phyloP scores from a whole-genome alignment of 306 rosid genomes.

The Rosa multiflora region DNA sequence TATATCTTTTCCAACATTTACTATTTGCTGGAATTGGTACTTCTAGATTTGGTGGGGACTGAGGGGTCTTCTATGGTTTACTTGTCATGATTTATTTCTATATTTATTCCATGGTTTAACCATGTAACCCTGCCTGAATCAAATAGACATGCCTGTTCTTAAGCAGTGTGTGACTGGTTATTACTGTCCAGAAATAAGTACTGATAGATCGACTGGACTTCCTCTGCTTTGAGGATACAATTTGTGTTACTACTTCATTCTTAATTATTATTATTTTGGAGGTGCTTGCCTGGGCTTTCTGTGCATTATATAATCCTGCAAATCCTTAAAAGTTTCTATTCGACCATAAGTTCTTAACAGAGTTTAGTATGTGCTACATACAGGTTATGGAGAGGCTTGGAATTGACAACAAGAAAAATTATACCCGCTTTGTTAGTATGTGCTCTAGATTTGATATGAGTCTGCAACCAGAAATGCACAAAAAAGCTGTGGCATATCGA shows the following conservation, averaged over 20 bases:
- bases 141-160: slow-evolving; percentile 9
- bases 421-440: slow-evolving; percentile 56
- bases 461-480: slow-evolving; percentile 63
- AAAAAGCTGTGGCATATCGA: slow-evolving; percentile 56
- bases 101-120: neutral
- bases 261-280: no score
- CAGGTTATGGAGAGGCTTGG: slow-evolving; percentile 81
- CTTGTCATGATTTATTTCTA: neutral
- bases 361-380: slow-evolving; percentile 25
- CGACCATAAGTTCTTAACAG: slow-evolving; percentile 17
- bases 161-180: neutral
- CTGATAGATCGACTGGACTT: neutral
- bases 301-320: slow-evolving; percentile 14
- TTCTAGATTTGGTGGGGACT: neutral
- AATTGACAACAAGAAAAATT: slow-evolving; percentile 69
- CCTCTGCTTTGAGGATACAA: neutral
- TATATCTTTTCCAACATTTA: neutral
- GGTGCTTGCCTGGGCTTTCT: slow-evolving; percentile 17
- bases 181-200: neutral
- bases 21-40: neutral
- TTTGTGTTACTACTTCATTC: neutral
- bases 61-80: neutral
- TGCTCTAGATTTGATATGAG: slow-evolving; percentile 73
- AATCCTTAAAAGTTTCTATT: slow-evolving; percentile 26
- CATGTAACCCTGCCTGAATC: neutral